phyloP scores from a whole-genome alignment of 139 green algal genomes.

The Coelastrella sp. region DNA sequence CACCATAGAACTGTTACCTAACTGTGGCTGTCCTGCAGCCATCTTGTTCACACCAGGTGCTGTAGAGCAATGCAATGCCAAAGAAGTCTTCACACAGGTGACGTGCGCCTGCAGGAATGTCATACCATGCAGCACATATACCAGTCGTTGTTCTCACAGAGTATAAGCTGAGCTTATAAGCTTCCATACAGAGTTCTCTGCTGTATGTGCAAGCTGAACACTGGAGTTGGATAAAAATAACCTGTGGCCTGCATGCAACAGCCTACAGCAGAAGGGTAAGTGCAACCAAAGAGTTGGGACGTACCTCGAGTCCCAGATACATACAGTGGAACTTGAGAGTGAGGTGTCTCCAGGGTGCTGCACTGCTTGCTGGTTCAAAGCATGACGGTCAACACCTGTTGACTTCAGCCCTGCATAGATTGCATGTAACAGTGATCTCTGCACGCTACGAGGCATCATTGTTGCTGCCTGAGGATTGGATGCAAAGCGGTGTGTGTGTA shows the following conservation, averaged over 20 bases:
- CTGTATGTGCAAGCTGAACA: too few relatives aligned
- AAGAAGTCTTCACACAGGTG: constrained; percentile 36
- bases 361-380: not conserved
- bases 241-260: not conserved
- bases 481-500: too few relatives aligned
- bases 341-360: constrained; percentile 17
- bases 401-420: too few relatives aligned
- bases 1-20: too few relatives aligned
- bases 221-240: too few relatives aligned
- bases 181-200: not conserved
- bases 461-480: too few relatives aligned
- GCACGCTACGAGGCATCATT: too few relatives aligned
- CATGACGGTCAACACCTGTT: not conserved
- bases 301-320: constrained; percentile 7
- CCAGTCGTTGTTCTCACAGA: not conserved
- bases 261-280: not conserved
- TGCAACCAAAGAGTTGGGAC: not conserved
- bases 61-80: not conserved
- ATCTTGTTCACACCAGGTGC: constrained; percentile 32
- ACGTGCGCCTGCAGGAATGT: not conserved
- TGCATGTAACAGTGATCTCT: too few relatives aligned
- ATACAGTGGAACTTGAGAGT: not conserved
- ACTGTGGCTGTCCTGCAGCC: not conserved
- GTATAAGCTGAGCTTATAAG: not conserved
- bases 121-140: not conserved